Conservation (phyloP, 768 basidiomycete species). For the Phanerodontia chrysosporium region DNA sequence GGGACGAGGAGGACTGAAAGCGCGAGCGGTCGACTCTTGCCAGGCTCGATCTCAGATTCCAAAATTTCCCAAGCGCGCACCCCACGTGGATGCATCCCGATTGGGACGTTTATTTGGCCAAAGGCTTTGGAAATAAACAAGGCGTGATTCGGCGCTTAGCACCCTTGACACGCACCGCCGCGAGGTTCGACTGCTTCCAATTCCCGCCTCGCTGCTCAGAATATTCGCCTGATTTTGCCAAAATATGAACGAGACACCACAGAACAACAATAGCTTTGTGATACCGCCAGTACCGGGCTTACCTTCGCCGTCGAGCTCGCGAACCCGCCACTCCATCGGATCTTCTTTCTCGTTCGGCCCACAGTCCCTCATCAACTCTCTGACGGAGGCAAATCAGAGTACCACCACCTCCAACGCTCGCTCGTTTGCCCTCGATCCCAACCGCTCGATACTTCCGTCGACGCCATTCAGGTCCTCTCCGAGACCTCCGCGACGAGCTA, state of each 20-base stretch:
- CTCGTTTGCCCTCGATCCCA: slow-evolving; percentile 70
- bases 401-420: slow-evolving; percentile 50
- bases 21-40: neutral
- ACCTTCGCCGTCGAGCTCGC: slow-evolving; percentile 33
- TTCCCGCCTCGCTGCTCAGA: neutral
- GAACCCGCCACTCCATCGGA: slow-evolving; percentile 65
- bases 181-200: neutral
- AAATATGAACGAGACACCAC: slow-evolving; percentile 17
- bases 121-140: slow-evolving; percentile 4
- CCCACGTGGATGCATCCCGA: too few relatives aligned
- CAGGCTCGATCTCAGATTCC: neutral
- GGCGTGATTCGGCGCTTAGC: neutral
- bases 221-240: neutral
- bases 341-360: slow-evolving; percentile 85
- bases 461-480: slow-evolving; percentile 72
- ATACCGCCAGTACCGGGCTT: slow-evolving; percentile 20
- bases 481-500: slow-evolving; percentile 48
- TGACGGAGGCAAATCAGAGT: slow-evolving; percentile 61
- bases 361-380: slow-evolving; percentile 68
- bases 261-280: slow-evolving; percentile 14
- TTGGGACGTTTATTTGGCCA: slow-evolving; percentile 9
- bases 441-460: slow-evolving; percentile 68
- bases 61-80: slow-evolving; percentile 5
- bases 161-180: slow-evolving; percentile 3
- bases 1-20: neutral